phyloP scores from a whole-genome alignment of 768 basidiomycete species.

The Basidioascus undulatus region DNA sequence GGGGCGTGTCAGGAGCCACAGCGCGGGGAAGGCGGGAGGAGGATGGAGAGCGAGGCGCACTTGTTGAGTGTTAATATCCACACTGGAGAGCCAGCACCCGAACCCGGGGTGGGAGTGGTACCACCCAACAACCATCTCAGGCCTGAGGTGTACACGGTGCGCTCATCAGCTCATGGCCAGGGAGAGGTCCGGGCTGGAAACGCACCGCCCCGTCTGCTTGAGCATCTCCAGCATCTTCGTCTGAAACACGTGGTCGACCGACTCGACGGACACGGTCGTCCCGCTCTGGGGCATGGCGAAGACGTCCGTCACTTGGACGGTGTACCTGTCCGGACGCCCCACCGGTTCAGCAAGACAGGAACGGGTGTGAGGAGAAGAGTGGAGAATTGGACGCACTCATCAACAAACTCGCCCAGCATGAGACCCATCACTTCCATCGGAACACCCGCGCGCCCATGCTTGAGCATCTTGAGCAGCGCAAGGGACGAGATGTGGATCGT shows the following conservation, averaged over 20 bases:
- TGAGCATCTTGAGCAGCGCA: slow-evolving; percentile 98
- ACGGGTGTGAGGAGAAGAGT: background rate
- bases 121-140: slow-evolving; percentile 98
- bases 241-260: slow-evolving; percentile 87
- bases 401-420: slow-evolving; percentile 93
- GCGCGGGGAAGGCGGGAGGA: background rate
- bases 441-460: slow-evolving; percentile 93
- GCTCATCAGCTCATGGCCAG: slow-evolving; percentile 3
- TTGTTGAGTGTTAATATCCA: slow-evolving; percentile 98
- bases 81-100: slow-evolving; percentile 96
- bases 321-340: no score
- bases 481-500: slow-evolving; percentile 84
- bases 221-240: slow-evolving; percentile 96
- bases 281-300: slow-evolving; percentile 99
- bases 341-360: background rate
- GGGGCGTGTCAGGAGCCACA: background rate
- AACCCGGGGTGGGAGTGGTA: slow-evolving; percentile 99
- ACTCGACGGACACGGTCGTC: slow-evolving; percentile 90
- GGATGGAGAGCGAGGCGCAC: slow-evolving; percentile 21
- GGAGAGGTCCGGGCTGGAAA: slow-evolving; percentile 7
- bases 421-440: slow-evolving; percentile 99
- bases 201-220: slow-evolving; percentile 90
- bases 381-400: slow-evolving; percentile 40
- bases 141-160: slow-evolving; percentile 25
- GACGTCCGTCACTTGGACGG: slow-evolving; percentile 80